Evolutionary conservation across 2,329 filamentous ascomycete species (phyloP).

Genomic region (Aureobasidium sp.): DNA sequence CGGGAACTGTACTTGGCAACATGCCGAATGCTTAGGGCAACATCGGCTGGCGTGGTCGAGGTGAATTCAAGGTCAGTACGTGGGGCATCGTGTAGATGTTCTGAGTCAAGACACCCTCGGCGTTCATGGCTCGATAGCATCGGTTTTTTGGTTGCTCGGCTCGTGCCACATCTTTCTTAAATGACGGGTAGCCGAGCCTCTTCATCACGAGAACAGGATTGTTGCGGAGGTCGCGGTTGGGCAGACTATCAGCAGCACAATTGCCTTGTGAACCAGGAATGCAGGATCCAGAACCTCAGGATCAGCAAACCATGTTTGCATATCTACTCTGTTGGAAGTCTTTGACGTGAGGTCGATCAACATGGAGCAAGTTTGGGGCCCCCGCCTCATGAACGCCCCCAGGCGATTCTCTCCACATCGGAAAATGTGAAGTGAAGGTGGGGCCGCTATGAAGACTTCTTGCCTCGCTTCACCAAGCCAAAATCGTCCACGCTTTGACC

Average conservation of each 20-base stretch:
- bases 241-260: neutral
- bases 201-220: neutral
- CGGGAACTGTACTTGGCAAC: conserved; percentile 2
- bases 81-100: neutral
- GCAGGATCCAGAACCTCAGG: accelerated
- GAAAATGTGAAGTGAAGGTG: neutral
- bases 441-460: neutral
- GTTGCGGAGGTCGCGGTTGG: too few relatives aligned
- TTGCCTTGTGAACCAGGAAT: neutral
- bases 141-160: neutral
- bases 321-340: neutral
- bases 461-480: neutral
- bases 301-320: neutral
- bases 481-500: neutral
- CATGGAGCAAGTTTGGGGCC: neutral
- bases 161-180: neutral
- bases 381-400: neutral
- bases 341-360: neutral
- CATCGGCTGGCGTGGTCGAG: neutral
- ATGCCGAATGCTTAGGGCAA: neutral
- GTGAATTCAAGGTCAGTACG: neutral
- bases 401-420: neutral
- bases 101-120: neutral
- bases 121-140: neutral
- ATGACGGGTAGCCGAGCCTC: neutral